Evolutionary conservation across 495 filamentous ascomycete species (phyloP).

Genomic region (Emericellopsis terricola): DNA sequence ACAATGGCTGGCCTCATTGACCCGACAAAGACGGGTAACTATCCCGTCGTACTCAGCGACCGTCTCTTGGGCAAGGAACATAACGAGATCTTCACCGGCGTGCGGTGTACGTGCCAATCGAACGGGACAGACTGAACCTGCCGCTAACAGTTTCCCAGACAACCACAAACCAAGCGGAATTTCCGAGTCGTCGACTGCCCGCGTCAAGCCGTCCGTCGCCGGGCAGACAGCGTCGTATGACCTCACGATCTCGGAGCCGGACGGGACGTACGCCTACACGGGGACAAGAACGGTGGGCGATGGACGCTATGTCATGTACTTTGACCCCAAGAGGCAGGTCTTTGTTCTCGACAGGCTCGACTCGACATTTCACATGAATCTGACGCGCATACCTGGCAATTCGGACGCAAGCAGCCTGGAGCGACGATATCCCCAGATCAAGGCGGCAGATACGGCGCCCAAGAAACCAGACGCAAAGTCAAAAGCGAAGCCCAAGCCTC

Average conservation of each 20-base stretch:
- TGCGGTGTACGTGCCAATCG: constrained; percentile 24
- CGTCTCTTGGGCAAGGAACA: constrained; percentile 30
- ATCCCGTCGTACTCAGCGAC: constrained; percentile 37
- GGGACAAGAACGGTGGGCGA: constrained; percentile 28
- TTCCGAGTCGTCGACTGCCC: constrained; percentile 17
- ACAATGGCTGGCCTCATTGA: constrained; percentile 10
- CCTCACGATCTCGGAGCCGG: constrained; percentile 25
- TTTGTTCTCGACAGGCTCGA: constrained; percentile 38
- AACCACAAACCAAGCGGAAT: constrained; percentile 31
- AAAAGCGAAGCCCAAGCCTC: background rate
- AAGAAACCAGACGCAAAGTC: constrained; percentile 8
- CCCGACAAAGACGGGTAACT: constrained; percentile 32
- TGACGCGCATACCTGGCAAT: constrained; percentile 24
- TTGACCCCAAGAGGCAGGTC: constrained; percentile 31
- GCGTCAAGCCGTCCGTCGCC: constrained; percentile 22
- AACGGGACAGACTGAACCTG: background rate
- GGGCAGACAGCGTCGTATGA: constrained; percentile 24
- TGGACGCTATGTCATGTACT: constrained; percentile 34
- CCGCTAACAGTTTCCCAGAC: constrained; percentile 14
- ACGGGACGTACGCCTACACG: constrained; percentile 29
- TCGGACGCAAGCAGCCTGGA: constrained; percentile 18
- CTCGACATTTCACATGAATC: constrained; percentile 41
- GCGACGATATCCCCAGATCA: constrained; percentile 23
- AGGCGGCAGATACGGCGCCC: constrained; percentile 2
- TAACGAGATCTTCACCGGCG: constrained; percentile 32